Evolutionary conservation across 192 early-diverging fungal species (phyloP), one percentile per base, ranked within the genome.

Genomic region (Oehlia diaphana): DNA sequence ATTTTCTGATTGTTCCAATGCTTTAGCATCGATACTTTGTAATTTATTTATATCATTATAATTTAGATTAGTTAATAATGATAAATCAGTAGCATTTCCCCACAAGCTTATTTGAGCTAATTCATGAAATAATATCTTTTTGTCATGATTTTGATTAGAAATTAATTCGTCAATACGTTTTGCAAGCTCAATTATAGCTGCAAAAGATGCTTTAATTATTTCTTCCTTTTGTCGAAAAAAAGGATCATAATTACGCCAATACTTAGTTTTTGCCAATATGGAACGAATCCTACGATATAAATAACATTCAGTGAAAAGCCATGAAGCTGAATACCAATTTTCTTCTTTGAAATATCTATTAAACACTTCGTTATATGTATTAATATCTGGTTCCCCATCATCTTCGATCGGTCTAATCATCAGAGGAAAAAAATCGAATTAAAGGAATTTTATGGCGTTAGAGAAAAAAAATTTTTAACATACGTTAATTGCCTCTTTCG

Each of bases 11-110:
- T 88, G 85, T 66, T 84, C 80, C 26, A 92, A 79, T 37, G 83
- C 74, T 1, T 84, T 79, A 9, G 81, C 37, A 14, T 83, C 88
- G 26, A 76, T 63, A 26, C 67, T 53, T 76, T 95, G 94, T 77
- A 95, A 87, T 72, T 89, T 89, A 68, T 93, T 87, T 16, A 96
- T 86, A 23, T 91, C 91, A 49, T 89, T 90, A 72, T 87, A 81
- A 62, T 85, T 88, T 50, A 93, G 89, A 73, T 94, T 90, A 1
- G 90, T 88, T 65, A 95, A 83, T 78, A 98, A 87, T 67, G 93
- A 94, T 71, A 96, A 83, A 73, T 96, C 96, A 0, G 92, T 92
- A 42, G 93, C 92, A 86, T 98, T 98, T 5, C 96, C 96, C 96
- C 96, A 98, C 63, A 98, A 83, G 33, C 89, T 92, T 39, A 95